Percentiles rank a stretch among this genome's conserved stretches.
Evolutionary conservation across 192 early-diverging fungal species (phyloP).

Genomic region (Backusella parvicylindrica): DNA sequence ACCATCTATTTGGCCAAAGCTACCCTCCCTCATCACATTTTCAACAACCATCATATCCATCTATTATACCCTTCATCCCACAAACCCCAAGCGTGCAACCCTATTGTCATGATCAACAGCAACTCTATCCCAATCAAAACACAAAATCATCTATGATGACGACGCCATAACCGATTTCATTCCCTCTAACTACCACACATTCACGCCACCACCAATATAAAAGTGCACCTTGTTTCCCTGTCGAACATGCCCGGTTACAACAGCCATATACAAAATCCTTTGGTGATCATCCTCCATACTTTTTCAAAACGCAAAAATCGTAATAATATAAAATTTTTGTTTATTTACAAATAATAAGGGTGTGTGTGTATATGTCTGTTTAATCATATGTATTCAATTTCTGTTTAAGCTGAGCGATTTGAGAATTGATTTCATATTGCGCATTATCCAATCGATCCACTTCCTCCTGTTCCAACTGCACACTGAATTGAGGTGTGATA

Average conservation of each 20-base stretch:
- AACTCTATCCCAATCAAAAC: neutral
- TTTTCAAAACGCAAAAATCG: neutral
- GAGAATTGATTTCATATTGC: conserved; percentile 32
- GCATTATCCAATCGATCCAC: conserved; percentile 29
- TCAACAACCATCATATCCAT: neutral
- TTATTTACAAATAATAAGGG: neutral
- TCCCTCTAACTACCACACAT: neutral
- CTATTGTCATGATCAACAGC: neutral
- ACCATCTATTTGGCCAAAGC: neutral
- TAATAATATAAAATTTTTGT: neutral
- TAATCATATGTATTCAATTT: conserved; percentile 18
- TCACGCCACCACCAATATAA: neutral
- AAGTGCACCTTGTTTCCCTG: neutral
- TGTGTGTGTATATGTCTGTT: neutral
- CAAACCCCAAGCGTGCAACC: no score
- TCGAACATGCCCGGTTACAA: neutral
- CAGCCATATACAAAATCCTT: no score
- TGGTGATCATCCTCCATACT: no score
- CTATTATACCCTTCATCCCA: no score
- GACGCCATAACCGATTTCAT: neutral
- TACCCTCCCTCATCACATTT: neutral
- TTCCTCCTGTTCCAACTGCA: conserved; percentile 35
- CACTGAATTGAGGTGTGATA: conserved; percentile 24
- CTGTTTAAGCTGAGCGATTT: conserved; percentile 23
- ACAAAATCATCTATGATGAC: neutral